A percentile compares a stretch with the other conserved stretches of the same genome.
Evolutionary conservation across 345 rosid species (phyloP).

Genomic region (sweet orange (Citrus sinensis)): DNA sequence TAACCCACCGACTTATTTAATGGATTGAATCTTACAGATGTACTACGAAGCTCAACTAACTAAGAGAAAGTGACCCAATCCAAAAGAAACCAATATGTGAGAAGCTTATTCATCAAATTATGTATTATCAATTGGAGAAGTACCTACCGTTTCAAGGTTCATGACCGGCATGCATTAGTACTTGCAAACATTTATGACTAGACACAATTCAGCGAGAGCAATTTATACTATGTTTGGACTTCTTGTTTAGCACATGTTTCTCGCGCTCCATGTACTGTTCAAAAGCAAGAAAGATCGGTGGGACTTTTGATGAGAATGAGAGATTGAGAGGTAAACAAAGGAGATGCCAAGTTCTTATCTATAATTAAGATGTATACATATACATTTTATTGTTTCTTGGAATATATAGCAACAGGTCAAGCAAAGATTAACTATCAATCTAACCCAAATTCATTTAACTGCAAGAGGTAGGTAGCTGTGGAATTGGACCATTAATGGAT

Average conservation of each 20-base stretch:
- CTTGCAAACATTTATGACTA: background rate
- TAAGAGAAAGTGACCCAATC: too few relatives aligned
- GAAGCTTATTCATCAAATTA: too few relatives aligned
- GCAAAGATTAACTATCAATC: background rate
- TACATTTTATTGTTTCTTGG: background rate
- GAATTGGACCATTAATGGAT: background rate
- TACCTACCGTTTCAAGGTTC: too few relatives aligned
- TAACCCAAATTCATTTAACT: background rate
- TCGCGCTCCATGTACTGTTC: background rate
- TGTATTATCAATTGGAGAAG: too few relatives aligned
- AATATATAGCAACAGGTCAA: background rate
- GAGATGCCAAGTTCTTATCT: too few relatives aligned
- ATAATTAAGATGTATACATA: background rate
- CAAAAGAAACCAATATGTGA: too few relatives aligned
- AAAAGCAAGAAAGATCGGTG: constrained; percentile 5
- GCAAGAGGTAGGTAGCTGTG: background rate
- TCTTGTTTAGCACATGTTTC: constrained; percentile 1
- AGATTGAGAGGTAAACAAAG: too few relatives aligned
- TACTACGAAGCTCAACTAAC: too few relatives aligned
- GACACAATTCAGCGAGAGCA: background rate
- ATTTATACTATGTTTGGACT: background rate
- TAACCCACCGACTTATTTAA: too few relatives aligned
- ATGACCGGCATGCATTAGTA: too few relatives aligned
- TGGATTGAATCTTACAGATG: too few relatives aligned
- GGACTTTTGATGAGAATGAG: background rate